Percentiles rank a stretch among this genome's conserved stretches.
These are phyloP conservation scores for Galerina marginata DNA, from an alignment of 768 basidiomycete species.

Conservation along the genomic window DNA sequence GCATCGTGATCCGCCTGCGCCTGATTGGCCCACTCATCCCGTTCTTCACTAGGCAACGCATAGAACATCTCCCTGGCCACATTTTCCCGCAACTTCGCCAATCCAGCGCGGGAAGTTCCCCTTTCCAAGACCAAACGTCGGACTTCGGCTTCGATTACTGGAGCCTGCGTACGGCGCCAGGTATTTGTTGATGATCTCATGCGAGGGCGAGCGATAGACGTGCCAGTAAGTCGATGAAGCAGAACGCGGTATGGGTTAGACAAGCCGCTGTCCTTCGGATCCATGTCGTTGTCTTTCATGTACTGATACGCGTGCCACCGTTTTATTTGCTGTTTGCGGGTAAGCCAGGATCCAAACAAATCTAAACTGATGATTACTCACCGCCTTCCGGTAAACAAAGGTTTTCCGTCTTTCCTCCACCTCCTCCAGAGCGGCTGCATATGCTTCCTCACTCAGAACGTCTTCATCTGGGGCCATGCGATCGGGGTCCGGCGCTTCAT, in stretches of 20 bases:
- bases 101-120: neutral
- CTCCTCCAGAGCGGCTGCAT: neutral
- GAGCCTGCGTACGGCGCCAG: slow-evolving; percentile 2
- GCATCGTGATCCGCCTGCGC: slow-evolving; percentile 7
- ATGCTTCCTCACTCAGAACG: neutral
- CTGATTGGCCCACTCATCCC: slow-evolving; percentile 1
- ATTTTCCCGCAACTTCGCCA: neutral
- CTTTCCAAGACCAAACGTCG: neutral
- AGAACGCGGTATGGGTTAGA: slow-evolving; percentile 3
- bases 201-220: neutral
- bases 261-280: slow-evolving; percentile 4
- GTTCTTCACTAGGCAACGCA: neutral
- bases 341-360: neutral
- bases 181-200: neutral
- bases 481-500: neutral
- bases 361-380: neutral
- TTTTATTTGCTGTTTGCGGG: slow-evolving; percentile 12
- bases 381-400: neutral
- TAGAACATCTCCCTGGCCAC: slow-evolving; percentile 3
- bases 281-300: slow-evolving; percentile 1
- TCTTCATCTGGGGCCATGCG: neutral
- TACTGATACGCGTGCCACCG: slow-evolving; percentile 2
- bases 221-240: neutral
- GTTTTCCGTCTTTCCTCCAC: neutral
- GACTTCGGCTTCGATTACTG: neutral